Base-by-base conservation (phyloP, 2,329 filamentous ascomycete species). In the Xylariomycetidae sp. region DNA sequence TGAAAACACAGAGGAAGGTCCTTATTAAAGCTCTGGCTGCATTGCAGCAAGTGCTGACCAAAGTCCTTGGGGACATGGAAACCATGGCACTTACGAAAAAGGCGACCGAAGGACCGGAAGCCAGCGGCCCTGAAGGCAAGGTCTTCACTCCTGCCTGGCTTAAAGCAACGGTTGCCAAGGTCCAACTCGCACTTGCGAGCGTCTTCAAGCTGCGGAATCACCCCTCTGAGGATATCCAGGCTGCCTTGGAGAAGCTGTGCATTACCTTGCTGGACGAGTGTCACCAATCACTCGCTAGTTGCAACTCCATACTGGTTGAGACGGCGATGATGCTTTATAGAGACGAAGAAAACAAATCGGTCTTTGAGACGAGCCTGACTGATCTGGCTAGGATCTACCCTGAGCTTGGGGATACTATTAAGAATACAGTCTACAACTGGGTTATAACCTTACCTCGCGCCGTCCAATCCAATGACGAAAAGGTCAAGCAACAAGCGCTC, bases 381-480 rank as follows among this genome's bases (percentile, higher is more conserved):
- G 71, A 79, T 40, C 63, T 93, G 17, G 64, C 81, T 5, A 69
- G 63, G 24, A 74, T 79, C 9, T 78, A 87, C 46, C 60, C 70
- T 2, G 64, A 73, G 30, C 67, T 89, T 2, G 63, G 71, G 4
- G 77, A 83, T 15, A 63, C 74, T 3, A 64, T 90, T 17, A 85
- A 85, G 47, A 73, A 70, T 18, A 82, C 76, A 1, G 68, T 93
- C 1, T 84, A 90, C 55, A 79, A 79, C 32, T 95, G 89, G 88
- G 73, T 89, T 16, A 76, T 77, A 3, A 81, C 85, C 25, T 71
- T 98, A 13, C 82, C 90, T 5, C 75, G 88, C 12, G 61, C 86
- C 10, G 89, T 95, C 78, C 86, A 90, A 54, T 76, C 79, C 7
- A 82, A 79, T 45, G 88, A 96, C 48, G 87, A 95, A 46, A 69